phyloP scores from a whole-genome alignment of 352 stramenopile species.

The Pythium dissotocum region DNA sequence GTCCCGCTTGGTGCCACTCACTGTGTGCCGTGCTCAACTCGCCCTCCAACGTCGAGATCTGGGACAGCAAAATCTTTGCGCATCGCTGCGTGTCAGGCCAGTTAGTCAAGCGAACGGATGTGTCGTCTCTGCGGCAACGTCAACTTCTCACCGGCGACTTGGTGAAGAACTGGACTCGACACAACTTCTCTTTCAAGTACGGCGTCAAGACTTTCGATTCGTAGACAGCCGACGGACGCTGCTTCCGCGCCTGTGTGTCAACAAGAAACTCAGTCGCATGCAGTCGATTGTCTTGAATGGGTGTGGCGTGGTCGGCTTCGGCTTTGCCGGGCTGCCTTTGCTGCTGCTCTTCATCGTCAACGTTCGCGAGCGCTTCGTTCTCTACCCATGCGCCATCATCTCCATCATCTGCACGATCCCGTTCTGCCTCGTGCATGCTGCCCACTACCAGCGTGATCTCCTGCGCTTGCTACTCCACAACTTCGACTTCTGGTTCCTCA shows the following conservation, averaged over 20 bases:
- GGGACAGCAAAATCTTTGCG: too few relatives aligned
- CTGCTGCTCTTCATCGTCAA: constrained; percentile 12
- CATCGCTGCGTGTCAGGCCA: too few relatives aligned
- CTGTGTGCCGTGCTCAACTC: constrained; percentile 15
- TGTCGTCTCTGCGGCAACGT: too few relatives aligned
- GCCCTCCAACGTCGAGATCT: not conserved
- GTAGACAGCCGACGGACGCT: constrained; percentile 10
- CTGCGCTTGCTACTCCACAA: constrained; percentile 12
- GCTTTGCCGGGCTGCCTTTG: not conserved
- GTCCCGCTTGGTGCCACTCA: constrained; percentile 10
- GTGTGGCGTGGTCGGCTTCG: constrained; percentile 13
- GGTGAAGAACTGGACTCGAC: not conserved
- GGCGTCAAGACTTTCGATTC: not conserved
- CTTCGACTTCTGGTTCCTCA: constrained; percentile 28
- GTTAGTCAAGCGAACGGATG: too few relatives aligned
- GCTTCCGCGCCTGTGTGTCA: not conserved
- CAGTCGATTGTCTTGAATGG: not conserved
- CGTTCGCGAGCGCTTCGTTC: not conserved
- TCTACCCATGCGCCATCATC: constrained; percentile 3
- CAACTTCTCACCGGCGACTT: too few relatives aligned
- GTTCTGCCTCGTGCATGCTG: constrained; percentile 13
- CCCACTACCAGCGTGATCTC: constrained; percentile 20
- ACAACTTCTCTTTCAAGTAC: constrained; percentile 7
- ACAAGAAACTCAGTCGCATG: not conserved
- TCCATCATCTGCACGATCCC: constrained; percentile 3